A percentile compares a stretch with the other conserved stretches of the same genome.
Conservation (phyloP, 371 early-diverging fungal genomes). For the Apophysomyces variabilis region DNA sequence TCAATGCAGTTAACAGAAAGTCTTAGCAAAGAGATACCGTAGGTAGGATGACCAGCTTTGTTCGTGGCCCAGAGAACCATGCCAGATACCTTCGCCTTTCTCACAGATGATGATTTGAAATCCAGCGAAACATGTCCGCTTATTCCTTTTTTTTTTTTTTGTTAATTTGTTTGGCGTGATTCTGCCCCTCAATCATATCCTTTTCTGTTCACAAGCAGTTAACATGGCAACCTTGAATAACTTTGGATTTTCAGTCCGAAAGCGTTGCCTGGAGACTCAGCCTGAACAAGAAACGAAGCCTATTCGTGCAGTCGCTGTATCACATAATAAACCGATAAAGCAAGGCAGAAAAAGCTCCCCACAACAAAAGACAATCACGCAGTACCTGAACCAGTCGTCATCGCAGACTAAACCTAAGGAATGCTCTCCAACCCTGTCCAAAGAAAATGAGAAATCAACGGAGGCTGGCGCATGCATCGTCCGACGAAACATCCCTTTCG, state of each 20-base stretch:
- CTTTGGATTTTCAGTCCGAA: conserved; percentile 15
- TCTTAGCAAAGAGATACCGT: too few species aligned
- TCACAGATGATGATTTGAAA: too few species aligned
- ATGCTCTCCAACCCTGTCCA: too few species aligned
- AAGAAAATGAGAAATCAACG: background rate
- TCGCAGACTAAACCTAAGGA: background rate
- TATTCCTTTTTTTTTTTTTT: too few species aligned
- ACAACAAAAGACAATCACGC: conserved; percentile 3
- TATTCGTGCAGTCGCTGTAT: background rate
- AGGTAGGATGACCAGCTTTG: too few species aligned
- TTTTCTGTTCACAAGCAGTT: background rate
- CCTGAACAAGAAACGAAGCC: conserved; percentile 7
- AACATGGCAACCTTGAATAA: conserved; percentile 18
- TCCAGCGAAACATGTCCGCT: conserved; percentile 22
- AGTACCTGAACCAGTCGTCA: background rate
- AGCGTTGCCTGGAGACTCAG: background rate
- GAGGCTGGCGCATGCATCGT: background rate
- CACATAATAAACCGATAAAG: background rate
- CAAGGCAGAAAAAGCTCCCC: background rate
- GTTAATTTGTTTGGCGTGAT: conserved; percentile 19
- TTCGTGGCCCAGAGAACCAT: conserved; percentile 12
- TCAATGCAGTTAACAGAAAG: too few species aligned
- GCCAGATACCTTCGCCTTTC: background rate
- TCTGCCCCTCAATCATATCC: background rate
- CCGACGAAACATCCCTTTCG: conserved; percentile 11